Conservation (phyloP, 805 yeast genomes). For the Candida sithepensis region DNA sequence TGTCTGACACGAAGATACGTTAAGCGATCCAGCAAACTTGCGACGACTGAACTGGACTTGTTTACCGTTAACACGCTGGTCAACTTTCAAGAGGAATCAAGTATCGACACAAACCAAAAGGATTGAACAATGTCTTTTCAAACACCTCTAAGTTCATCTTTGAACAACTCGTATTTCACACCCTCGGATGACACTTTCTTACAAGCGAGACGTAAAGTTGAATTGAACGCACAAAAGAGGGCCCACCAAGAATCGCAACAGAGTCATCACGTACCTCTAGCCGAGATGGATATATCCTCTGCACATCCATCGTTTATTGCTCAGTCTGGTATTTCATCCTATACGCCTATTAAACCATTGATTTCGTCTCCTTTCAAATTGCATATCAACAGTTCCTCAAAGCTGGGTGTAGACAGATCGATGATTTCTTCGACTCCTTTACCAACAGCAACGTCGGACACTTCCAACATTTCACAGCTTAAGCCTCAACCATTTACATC, state of each 20-base stretch:
- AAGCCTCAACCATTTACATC: neutral
- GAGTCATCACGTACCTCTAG: no score
- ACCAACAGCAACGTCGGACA: neutral
- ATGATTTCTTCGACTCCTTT: constrained; percentile 6
- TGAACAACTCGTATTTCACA: constrained; percentile 19
- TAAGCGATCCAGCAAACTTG: no score
- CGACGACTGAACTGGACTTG: no score
- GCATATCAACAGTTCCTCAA: neutral
- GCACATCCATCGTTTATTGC: constrained; percentile 4
- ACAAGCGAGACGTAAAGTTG: constrained; percentile 18
- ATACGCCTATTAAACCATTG: constrained; percentile 31
- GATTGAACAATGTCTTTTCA: constrained; percentile 9
- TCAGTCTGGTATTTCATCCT: constrained; percentile 14
- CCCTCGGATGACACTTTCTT: constrained; percentile 29
- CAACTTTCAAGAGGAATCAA: no score
- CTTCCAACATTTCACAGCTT: neutral
- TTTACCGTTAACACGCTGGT: no score
- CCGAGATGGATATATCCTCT: no score
- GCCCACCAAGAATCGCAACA: no score
- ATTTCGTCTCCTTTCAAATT: constrained; percentile 32
- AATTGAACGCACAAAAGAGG: constrained; percentile 4
- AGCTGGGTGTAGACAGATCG: neutral
- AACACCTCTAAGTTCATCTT: constrained; percentile 16
- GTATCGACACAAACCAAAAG: no score
- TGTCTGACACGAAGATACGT: no score